Percentiles rank a stretch among this genome's conserved stretches.
phyloP scores from a whole-genome alignment of 108 stramenopile genomes.

The Nitzschia sp. region DNA sequence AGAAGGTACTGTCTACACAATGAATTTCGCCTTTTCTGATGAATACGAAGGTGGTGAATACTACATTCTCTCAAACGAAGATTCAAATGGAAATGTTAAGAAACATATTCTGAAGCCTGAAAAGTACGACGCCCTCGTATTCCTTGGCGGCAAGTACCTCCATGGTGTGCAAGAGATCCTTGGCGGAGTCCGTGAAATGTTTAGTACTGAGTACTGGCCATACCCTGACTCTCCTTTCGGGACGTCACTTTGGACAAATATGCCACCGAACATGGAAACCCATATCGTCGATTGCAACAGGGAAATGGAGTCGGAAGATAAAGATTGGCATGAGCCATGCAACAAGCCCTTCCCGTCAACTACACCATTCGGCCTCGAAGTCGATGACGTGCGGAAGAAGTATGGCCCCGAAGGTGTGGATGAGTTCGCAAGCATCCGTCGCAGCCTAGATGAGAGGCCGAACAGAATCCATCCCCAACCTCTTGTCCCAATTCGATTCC shows the following conservation, averaged over 20 bases:
- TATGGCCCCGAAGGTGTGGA: constrained; percentile 6
- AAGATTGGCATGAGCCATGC: constrained; percentile 10
- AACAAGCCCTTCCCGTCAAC: constrained; percentile 4
- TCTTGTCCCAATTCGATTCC: constrained; percentile 6
- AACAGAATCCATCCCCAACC: constrained; percentile 19
- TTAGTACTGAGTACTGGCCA: constrained; percentile 39
- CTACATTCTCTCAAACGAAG: constrained; percentile 21
- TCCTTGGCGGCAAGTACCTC: constrained; percentile 35
- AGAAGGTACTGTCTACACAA: constrained; percentile 30
- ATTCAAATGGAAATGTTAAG: constrained; percentile 2
- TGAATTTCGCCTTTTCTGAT: constrained; percentile 38
- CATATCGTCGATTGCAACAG: constrained; percentile 34
- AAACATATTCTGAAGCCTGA: constrained; percentile 24
- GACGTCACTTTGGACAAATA: constrained; percentile 28
- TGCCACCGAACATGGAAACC: constrained; percentile 24
- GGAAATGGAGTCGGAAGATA: constrained; percentile 11
- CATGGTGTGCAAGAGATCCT: constrained; percentile 39
- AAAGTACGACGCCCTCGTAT: constrained; percentile 38
- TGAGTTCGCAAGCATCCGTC: not conserved
- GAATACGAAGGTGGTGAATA: constrained; percentile 42
- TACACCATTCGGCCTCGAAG: constrained; percentile 17
- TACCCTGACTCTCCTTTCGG: constrained; percentile 44
- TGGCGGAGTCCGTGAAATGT: constrained; percentile 43
- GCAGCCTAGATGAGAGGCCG: constrained; percentile 4
- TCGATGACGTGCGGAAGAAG: constrained; percentile 19